Evolutionary conservation across 2,329 filamentous ascomycete species (phyloP).

Genomic region (Neofusicoccum cordaticola): DNA sequence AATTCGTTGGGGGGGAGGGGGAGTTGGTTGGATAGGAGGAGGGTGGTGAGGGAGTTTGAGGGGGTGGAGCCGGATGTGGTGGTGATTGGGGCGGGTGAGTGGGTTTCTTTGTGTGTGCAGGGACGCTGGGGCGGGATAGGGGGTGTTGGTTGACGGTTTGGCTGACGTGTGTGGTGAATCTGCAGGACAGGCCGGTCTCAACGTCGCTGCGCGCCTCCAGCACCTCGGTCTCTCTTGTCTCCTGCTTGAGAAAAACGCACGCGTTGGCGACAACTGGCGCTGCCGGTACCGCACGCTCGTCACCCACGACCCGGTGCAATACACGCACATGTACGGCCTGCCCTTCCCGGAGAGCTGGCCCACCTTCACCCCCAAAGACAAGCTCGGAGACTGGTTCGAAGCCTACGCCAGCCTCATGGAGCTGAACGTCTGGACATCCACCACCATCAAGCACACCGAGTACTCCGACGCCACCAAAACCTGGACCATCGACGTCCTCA

Average conservation of each 20-base stretch:
- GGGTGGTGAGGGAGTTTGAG: conserved; percentile 27
- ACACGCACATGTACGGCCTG: conserved; percentile 56
- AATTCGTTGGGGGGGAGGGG: conserved; percentile 60
- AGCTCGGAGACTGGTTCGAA: conserved; percentile 67
- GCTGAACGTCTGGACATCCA: conserved; percentile 63
- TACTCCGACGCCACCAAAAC: conserved; percentile 50
- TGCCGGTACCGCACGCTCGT: conserved; percentile 55
- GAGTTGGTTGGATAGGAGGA: conserved; percentile 46
- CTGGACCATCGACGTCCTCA: conserved; percentile 57
- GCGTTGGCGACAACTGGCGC: conserved; percentile 51
- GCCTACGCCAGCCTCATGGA: conserved; percentile 62
- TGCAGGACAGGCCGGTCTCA: conserved; percentile 30
- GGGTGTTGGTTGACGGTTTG: neutral
- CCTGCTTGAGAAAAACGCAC: conserved; percentile 45
- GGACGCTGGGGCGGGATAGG: too few species aligned
- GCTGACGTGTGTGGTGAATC: neutral
- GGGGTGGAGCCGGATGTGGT: conserved; percentile 56
- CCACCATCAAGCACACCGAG: conserved; percentile 46
- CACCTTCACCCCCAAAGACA: conserved; percentile 69
- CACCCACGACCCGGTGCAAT: conserved; percentile 64
- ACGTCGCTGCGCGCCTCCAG: conserved; percentile 38
- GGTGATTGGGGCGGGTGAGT: conserved; percentile 51
- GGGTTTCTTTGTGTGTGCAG: conserved; percentile 22
- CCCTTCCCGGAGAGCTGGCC: conserved; percentile 65
- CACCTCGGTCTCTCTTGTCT: conserved; percentile 40